phyloP scores from a whole-genome alignment of 2,329 filamentous ascomycete species.

The Pseudocercospora cruenta region DNA sequence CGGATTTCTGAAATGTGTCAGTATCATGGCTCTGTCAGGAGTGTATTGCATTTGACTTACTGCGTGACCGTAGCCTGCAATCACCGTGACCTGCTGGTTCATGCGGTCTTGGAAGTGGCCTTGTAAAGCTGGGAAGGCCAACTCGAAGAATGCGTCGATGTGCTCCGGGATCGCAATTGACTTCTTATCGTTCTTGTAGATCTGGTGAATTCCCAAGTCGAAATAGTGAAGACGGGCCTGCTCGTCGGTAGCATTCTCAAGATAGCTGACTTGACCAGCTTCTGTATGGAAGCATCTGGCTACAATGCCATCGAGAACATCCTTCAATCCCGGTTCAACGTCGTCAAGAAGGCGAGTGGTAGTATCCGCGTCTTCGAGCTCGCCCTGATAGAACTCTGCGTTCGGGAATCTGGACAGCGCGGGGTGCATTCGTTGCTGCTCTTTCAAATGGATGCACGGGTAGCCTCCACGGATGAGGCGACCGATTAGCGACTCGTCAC shows the following conservation, averaged over 20 bases:
- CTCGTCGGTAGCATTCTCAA: background rate
- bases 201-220: background rate
- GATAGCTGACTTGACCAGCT: too few relatives aligned
- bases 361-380: constrained; percentile 12
- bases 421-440: constrained; percentile 23
- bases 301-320: constrained; percentile 13
- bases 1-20: too few relatives aligned
- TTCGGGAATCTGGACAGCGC: constrained; percentile 16
- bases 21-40: too few relatives aligned
- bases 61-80: constrained; percentile 22
- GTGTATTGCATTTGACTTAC: constrained; percentile 8
- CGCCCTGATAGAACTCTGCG: constrained; percentile 12
- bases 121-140: constrained; percentile 18
- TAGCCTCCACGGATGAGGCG: constrained; percentile 20
- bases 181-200: background rate
- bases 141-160: constrained; percentile 22
- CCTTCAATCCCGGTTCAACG: constrained; percentile 6
- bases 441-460: constrained; percentile 15
- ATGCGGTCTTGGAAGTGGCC: constrained; percentile 19
- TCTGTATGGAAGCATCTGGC: background rate
- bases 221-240: background rate
- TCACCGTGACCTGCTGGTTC: constrained; percentile 23
- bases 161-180: constrained; percentile 18
- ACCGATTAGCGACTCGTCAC: constrained; percentile 18
- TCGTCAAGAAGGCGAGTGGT: constrained; percentile 10